Base-by-base conservation (phyloP, 2,329 filamentous ascomycete genomes). In the Helminthosporium solani region DNA sequence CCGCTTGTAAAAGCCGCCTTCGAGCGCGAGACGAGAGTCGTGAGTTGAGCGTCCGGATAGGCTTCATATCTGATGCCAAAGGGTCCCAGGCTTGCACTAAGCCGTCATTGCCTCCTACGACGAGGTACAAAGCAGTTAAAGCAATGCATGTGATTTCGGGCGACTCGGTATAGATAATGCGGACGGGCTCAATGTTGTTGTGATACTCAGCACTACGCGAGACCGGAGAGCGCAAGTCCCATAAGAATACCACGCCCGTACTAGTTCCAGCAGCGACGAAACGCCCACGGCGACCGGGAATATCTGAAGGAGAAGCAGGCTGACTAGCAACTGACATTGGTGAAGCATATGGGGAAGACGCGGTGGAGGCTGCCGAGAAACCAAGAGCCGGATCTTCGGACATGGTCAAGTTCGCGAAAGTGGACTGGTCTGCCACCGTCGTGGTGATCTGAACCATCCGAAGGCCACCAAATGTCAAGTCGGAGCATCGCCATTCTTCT, bases 61-160 rank as follows among this genome's bases (percentile, higher is more conserved):
- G 89, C 16, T 86, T 83, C 15, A 79, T 71, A 0, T 80, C 87
- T 2, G 92, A 97, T 1, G 86, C 89, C 37, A 99, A 75, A n/a
- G 88, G 88, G 73, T 99, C 94, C 94, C 94, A 99, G 5, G 90
- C 88, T 68, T 97, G 94, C 3, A 96, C 92, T 2, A 97, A 80
- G 1, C 94, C 92, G 70, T 99, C 94, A 56, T 88, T 96, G 20
- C 94, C 94, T 40, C 94, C 94, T 66, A 96, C 89, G 6, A 97
- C 87, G 14, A 99, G 73, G 64, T 95, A 95, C 14, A 99, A 75
- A 1, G 90, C 87, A 1, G 90, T 90, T 37, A 96, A 69, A 5
- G 87, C 94, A 14, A 99, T 71, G 50, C 85, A 89, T 0, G 90
- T 88, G 15, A 97, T 84, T 63, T 90, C 82, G 0, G 92, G 90